phyloP scores from a whole-genome alignment of 495 filamentous ascomycete genomes.

The Podospora australis region DNA sequence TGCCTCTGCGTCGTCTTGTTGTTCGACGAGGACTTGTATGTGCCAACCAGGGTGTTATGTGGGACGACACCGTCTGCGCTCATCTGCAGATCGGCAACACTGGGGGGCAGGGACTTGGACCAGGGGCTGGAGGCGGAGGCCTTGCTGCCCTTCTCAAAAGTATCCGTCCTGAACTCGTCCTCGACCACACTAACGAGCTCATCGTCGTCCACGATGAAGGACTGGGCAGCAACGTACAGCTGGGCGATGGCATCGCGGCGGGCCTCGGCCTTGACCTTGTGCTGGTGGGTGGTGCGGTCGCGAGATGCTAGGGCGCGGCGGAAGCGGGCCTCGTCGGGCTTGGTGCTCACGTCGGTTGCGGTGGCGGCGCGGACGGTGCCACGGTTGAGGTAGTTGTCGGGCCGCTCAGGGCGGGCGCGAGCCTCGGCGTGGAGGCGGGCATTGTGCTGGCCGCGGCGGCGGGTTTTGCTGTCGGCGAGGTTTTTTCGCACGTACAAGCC shows the following conservation, averaged over 20 bases:
- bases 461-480: conserved; percentile 8
- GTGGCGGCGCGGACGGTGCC: conserved; percentile 28
- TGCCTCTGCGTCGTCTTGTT: conserved; percentile 26
- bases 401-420: conserved; percentile 31
- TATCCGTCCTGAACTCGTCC: conserved; percentile 27
- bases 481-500: conserved; percentile 36
- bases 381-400: conserved; percentile 41
- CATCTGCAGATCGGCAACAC: conserved; percentile 23
- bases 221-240: conserved; percentile 40
- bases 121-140: conserved; percentile 34
- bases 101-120: conserved; percentile 27
- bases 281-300: conserved; percentile 14
- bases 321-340: conserved; percentile 31
- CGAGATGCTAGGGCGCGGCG: conserved; percentile 20
- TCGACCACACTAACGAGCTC: conserved; percentile 34
- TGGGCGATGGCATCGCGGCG: conserved; percentile 40
- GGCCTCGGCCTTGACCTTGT: conserved; percentile 26
- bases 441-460: conserved; percentile 6
- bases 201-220: conserved; percentile 42
- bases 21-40: conserved; percentile 9
- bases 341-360: conserved; percentile 20
- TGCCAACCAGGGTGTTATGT: conserved; percentile 13
- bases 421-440: conserved; percentile 21
- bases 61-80: conserved; percentile 18
- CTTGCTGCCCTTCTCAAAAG: conserved; percentile 12